Evolutionary conservation across 495 filamentous ascomycete genomes (phyloP).

Genomic region (Neurospora sp.): DNA sequence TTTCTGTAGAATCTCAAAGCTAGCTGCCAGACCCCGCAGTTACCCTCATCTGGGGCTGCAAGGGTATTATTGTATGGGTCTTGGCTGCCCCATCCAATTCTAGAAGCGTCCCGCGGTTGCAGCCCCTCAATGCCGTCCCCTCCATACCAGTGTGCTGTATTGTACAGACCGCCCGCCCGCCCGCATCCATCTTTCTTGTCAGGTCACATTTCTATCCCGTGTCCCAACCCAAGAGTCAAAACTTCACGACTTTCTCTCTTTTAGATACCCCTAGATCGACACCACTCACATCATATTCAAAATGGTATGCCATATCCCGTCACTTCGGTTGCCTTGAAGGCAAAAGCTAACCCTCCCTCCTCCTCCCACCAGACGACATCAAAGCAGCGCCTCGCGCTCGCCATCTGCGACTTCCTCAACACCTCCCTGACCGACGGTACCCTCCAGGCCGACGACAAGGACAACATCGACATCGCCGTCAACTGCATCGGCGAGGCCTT

Average conservation of each 20-base stretch:
- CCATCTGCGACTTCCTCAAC: slow-evolving; percentile 89
- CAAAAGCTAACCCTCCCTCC: not conserved
- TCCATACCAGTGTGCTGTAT: not conserved
- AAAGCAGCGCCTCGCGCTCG: slow-evolving; percentile 93
- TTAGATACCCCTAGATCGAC: not conserved
- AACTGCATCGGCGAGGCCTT: slow-evolving; percentile 92
- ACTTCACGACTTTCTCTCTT: not conserved
- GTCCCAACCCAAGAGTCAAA: not conserved
- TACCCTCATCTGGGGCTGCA: not conserved
- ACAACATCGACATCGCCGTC: slow-evolving; percentile 83
- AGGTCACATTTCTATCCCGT: not conserved
- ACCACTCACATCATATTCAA: not conserved
- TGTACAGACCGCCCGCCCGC: not conserved
- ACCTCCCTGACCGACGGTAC: slow-evolving; percentile 83
- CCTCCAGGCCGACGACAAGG: slow-evolving; percentile 72
- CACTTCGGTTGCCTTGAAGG: not conserved
- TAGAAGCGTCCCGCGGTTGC: not conserved
- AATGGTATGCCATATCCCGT: not conserved
- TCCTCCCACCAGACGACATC: slow-evolving; percentile 41
- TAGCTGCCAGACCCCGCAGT: not conserved
- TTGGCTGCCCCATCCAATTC: not conserved
- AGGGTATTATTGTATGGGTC: not conserved
- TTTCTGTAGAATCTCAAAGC: not conserved
- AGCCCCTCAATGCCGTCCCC: not conserved
- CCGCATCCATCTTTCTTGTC: not conserved